These are phyloP conservation scores for Sclerotiophoma versabilis DNA, from an alignment of 2,329 filamentous ascomycete species.

Conservation along the genomic window DNA sequence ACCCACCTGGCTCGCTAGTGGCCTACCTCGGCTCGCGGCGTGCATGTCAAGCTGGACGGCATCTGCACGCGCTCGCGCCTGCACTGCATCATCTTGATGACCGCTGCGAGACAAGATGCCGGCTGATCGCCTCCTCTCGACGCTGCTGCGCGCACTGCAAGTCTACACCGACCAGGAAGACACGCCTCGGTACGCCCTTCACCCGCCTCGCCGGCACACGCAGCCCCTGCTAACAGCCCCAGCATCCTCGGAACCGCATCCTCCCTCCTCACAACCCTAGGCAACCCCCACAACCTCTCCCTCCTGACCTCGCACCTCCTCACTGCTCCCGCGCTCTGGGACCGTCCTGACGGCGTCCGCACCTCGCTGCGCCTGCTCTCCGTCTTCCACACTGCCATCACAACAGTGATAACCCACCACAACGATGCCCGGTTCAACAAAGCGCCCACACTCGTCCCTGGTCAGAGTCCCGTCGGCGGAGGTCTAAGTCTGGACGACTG, in stretches of 20 bases:
- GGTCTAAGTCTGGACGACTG: slow-evolving; percentile 63
- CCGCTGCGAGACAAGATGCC: slow-evolving; percentile 60
- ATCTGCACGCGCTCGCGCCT: slow-evolving; percentile 16
- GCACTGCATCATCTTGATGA: slow-evolving; percentile 1
- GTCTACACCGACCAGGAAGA: slow-evolving; percentile 65
- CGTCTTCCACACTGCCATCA: slow-evolving; percentile 73
- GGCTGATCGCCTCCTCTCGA: slow-evolving; percentile 70
- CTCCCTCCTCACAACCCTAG: slow-evolving; percentile 71
- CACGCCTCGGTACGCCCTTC: slow-evolving; percentile 60
- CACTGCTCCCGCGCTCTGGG: slow-evolving; percentile 75
- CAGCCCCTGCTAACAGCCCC: slow-evolving; percentile 27
- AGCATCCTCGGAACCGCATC: slow-evolving; percentile 69
- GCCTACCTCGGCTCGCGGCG: slow-evolving; percentile 40
- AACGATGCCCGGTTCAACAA: slow-evolving; percentile 42
- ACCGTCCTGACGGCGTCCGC: slow-evolving; percentile 64
- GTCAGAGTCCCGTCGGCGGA: slow-evolving; percentile 48
- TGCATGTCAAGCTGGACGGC: slow-evolving; percentile 20
- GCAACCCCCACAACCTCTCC: slow-evolving; percentile 77
- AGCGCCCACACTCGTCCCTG: slow-evolving; percentile 36
- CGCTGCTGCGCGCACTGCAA: slow-evolving; percentile 69
- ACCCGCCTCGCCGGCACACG: slow-evolving; percentile 11
- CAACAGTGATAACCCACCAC: slow-evolving; percentile 61
- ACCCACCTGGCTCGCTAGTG: slow-evolving; percentile 15
- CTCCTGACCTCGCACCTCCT: slow-evolving; percentile 76
- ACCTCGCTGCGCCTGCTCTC: slow-evolving; percentile 72